These are phyloP conservation scores for Boletellus sp. DNA, from an alignment of 1,284 basidiomycete genomes.

Conservation along the genomic window DNA sequence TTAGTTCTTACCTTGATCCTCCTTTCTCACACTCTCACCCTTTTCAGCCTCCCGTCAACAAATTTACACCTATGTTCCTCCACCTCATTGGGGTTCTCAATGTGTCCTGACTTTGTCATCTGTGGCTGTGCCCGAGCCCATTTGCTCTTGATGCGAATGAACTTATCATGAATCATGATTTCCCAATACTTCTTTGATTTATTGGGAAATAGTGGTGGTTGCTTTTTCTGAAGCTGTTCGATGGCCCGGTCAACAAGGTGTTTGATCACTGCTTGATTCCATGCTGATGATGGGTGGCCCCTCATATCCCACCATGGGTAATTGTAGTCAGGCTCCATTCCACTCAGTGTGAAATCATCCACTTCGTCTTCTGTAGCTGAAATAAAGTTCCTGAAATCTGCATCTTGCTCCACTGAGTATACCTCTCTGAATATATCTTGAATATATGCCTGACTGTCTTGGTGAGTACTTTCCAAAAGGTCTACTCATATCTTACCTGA, in stretches of 20 bases:
- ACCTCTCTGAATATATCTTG: neutral
- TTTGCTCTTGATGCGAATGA: neutral
- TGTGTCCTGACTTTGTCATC: neutral
- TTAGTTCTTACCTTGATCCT: neutral
- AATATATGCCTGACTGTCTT: neutral
- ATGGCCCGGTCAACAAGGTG: neutral
- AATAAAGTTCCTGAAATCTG: neutral
- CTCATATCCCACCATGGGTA: neutral
- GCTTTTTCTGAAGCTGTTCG: neutral
- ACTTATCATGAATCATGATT: neutral
- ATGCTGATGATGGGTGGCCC: neutral
- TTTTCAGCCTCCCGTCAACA: neutral
- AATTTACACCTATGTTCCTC: neutral
- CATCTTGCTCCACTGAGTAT: neutral
- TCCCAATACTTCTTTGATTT: neutral
- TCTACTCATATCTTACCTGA: neutral
- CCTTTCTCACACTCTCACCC: neutral
- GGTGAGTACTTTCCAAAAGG: neutral
- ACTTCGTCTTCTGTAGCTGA: neutral
- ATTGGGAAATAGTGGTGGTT: neutral
- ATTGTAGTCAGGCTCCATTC: neutral
- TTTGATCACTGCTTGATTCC: neutral
- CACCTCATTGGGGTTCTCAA: neutral
- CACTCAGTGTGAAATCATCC: neutral
- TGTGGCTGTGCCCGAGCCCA: neutral